A percentile compares a stretch with the other conserved stretches of the same genome.
These are phyloP conservation scores for Penicillium robsamsonii DNA, from an alignment of 495 filamentous ascomycete species.

Conservation along the genomic window DNA sequence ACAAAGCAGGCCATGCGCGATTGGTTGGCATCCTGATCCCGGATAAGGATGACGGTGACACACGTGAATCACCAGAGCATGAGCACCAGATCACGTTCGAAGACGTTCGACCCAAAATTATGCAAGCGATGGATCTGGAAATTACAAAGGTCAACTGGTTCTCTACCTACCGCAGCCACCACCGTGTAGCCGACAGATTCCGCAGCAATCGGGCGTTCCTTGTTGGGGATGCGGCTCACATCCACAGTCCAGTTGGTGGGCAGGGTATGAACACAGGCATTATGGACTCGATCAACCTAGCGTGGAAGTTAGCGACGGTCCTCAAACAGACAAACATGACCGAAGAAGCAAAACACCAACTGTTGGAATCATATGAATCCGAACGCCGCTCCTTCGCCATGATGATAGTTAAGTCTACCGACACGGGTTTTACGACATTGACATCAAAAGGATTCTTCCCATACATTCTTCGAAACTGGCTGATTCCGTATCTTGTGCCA, in stretches of 20 bases:
- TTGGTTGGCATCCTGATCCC: constrained; percentile 23
- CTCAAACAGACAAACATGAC: constrained; percentile 29
- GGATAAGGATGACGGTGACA: background rate
- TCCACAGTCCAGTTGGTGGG: constrained; percentile 54
- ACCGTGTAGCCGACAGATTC: constrained; percentile 33
- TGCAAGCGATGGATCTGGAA: constrained; percentile 18
- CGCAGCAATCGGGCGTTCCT: constrained; percentile 33
- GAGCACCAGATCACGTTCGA: constrained; percentile 29
- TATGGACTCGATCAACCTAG: constrained; percentile 57
- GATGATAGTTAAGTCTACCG: constrained; percentile 32
- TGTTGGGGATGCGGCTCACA: constrained; percentile 53
- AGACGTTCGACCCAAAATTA: constrained; percentile 26
- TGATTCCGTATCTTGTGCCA: constrained; percentile 32
- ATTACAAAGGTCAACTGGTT: constrained; percentile 40
- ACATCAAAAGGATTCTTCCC: constrained; percentile 23
- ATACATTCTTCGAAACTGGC: constrained; percentile 29
- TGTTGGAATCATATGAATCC: constrained; percentile 51
- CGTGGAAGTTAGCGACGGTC: constrained; percentile 54
- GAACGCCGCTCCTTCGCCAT: constrained; percentile 47
- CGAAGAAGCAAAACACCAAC: constrained; percentile 33
- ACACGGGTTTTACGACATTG: constrained; percentile 29
- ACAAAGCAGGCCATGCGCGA: constrained; percentile 21
- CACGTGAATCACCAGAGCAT: background rate
- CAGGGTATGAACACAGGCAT: constrained; percentile 64
- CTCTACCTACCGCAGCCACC: constrained; percentile 35